Evolutionary conservation across 176 grass and related monocot species (phyloP), one percentile per base, ranked within the genome.

Genomic region (Raddia distichophylla): DNA sequence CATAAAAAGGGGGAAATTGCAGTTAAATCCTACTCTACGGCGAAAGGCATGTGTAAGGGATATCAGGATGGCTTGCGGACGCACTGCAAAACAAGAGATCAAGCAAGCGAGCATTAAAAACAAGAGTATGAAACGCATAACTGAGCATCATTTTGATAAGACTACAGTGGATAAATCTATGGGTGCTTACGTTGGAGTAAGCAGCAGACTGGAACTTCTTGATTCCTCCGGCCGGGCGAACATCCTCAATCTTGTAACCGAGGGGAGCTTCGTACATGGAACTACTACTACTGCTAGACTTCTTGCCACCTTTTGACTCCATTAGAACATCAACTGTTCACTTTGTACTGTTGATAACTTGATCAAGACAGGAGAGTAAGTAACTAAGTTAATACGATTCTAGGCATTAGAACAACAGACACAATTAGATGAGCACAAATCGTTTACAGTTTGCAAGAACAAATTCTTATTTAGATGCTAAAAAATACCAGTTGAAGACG

Each of bases 131-230:
- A 64, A 78, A 78, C 35, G 52, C 61, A 54, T 73, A 18, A 44
- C 50, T 40, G 5, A 47, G 1, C 14, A 40, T 40, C 3, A 19
- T n/a, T 49, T n/a, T 3, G 6, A 71, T 50, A n/a, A 34, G 34
- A 58, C 9, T 9, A 55, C 46, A 33, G 11, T 71, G 17, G 3
- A 15, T 63, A 45, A 33, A 37, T 66, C 4, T 80, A 15, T 33
- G 47, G 12, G 70, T 20, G 57, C 86, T 91, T 91, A 98, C 90
- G 95, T 98, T 98, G 86, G 95, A 98, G 84, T 98, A 98, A 14
- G 86, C 92, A 93, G 92, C 95, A 89, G 95, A 95, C 85, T 98
- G 95, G 79, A 98, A 98, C 75, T 98, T 98, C 92, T 98, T 89
- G 74, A 95, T 93, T 69, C 95, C 95, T 47, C 95, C 95, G 68